These are phyloP conservation scores for Penicillium hesseltinei DNA, from an alignment of 2,329 filamentous ascomycete species.

Conservation along the genomic window DNA sequence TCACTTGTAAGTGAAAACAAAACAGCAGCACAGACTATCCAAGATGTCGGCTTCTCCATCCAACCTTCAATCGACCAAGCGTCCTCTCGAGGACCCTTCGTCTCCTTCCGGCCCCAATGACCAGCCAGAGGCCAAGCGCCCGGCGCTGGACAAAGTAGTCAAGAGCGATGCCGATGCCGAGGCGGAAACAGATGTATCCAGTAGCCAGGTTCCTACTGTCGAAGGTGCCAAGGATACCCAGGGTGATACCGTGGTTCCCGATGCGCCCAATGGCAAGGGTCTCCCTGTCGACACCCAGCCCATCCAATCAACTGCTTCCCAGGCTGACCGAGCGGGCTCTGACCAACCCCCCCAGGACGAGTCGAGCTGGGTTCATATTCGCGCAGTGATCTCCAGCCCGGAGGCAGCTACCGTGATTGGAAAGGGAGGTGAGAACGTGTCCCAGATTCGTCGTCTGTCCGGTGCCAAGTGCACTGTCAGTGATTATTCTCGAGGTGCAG, in stretches of 20 bases:
- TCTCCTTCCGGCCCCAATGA: constrained; percentile 89
- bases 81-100: constrained; percentile 93
- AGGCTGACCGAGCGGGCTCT: constrained; percentile 50
- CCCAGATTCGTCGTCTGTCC: constrained; percentile 90
- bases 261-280: constrained; percentile 58
- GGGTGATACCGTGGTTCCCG: constrained; percentile 67
- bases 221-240: constrained; percentile 44
- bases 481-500: constrained; percentile 94
- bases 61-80: constrained; percentile 63
- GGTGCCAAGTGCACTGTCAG: constrained; percentile 98
- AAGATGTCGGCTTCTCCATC: constrained; percentile 69
- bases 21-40: constrained; percentile 34
- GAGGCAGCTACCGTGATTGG: constrained; percentile 98
- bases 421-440: constrained; percentile 98
- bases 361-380: constrained; percentile 93
- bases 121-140: constrained; percentile 95
- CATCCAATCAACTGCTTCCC: constrained; percentile 56
- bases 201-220: constrained; percentile 16
- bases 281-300: constrained; percentile 55
- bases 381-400: constrained; percentile 93
- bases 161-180: constrained; percentile 59
- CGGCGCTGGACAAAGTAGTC: constrained; percentile 86
- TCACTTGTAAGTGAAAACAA: constrained; percentile 44
- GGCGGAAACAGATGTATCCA: constrained; percentile 33
- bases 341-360: constrained; percentile 70